A percentile compares a stretch with the other conserved stretches of the same genome.
phyloP scores from a whole-genome alignment of 1,284 basidiomycete genomes.

The Cryptococcus sp. region DNA sequence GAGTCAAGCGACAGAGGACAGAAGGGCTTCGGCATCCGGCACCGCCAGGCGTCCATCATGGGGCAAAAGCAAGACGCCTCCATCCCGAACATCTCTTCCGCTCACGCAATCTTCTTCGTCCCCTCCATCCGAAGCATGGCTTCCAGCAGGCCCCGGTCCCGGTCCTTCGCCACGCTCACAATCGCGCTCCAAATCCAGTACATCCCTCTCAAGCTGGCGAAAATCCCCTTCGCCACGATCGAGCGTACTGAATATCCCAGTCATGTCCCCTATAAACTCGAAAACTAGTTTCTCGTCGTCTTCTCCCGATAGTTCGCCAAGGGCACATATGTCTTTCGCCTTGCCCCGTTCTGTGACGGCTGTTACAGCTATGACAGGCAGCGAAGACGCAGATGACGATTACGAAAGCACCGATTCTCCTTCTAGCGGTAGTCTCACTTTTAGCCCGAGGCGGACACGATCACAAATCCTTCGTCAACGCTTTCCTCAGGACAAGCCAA shows the following conservation, averaged over 20 bases:
- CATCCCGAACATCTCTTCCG: background rate
- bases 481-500: conserved; percentile 6
- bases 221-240: conserved; percentile 27
- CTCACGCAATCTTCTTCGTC: background rate
- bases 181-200: conserved; percentile 18
- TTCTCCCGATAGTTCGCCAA: conserved; percentile 10
- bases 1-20: conserved; percentile 3
- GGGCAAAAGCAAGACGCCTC: conserved; percentile 7
- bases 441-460: conserved; percentile 33
- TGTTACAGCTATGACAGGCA: conserved; percentile 22
- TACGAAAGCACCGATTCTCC: conserved; percentile 38
- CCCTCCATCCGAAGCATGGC: conserved; percentile 6
- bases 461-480: conserved; percentile 10
- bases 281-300: conserved; percentile 9
- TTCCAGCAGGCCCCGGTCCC: conserved; percentile 10
- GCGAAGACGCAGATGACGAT: conserved; percentile 49
- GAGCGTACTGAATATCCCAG: conserved; percentile 18
- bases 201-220: conserved; percentile 18
- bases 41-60: background rate
- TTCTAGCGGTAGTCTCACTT: conserved; percentile 40
- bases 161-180: background rate
- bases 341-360: conserved; percentile 12
- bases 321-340: conserved; percentile 2
- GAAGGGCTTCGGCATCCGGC: too few relatives aligned
- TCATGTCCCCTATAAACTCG: conserved; percentile 30